phyloP scores from a whole-genome alignment of 2,329 filamentous ascomycete species.

The Trichoderma citrinoviride region DNA sequence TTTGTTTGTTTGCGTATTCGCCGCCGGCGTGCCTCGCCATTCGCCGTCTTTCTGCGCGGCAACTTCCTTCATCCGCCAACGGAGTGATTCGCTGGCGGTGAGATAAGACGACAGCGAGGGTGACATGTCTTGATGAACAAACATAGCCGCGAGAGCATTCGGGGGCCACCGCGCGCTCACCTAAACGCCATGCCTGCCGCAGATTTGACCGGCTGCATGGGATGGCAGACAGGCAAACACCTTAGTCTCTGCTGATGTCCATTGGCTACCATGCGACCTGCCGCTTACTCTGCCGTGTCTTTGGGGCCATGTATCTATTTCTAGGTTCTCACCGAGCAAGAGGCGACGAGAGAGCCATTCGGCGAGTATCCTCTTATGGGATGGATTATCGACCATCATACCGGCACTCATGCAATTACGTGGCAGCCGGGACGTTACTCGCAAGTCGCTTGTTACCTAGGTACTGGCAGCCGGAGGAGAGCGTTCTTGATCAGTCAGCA shows the following conservation, averaged over 20 bases:
- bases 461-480: not conserved
- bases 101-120: slow-evolving; percentile 1
- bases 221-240: not conserved
- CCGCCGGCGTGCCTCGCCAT: not conserved
- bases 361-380: no score
- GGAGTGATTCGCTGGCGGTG: not conserved
- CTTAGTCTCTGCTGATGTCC: not conserved
- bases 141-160: not conserved
- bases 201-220: slow-evolving; percentile 3
- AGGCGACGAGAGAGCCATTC: not conserved
- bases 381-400: no score
- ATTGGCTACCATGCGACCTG: not conserved
- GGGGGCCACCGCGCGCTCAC: slow-evolving; percentile 6
- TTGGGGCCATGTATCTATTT: not conserved
- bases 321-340: slow-evolving; percentile 6
- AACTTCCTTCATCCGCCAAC: not conserved
- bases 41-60: not conserved
- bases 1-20: not conserved
- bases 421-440: not conserved
- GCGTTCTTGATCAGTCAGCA: no score
- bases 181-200: not conserved
- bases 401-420: not conserved
- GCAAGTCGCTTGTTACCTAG: not conserved
- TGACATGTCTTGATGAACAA: not conserved
- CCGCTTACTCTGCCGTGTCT: not conserved